A percentile compares a stretch with the other conserved stretches of the same genome.
Evolutionary conservation across 345 rosid genomes (phyloP).

Genomic region (Melastoma malabathricum): DNA sequence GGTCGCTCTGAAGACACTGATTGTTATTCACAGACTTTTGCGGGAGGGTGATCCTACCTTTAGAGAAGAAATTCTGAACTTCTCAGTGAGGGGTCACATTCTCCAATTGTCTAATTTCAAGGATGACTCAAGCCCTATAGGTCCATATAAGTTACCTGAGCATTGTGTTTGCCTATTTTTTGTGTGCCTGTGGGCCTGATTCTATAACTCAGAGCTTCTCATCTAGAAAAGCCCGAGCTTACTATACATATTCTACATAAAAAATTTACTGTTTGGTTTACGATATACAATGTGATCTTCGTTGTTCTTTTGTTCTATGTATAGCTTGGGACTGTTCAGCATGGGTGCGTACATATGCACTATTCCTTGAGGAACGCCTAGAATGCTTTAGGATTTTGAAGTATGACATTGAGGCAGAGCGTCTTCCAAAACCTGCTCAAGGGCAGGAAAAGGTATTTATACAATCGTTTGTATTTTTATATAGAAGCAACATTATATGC

Average conservation of each 20-base stretch:
- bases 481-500: background rate
- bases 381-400: slow-evolving; percentile 83
- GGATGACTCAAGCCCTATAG: too few relatives aligned
- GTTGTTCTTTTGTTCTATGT: too few relatives aligned
- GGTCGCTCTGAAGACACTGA: too few relatives aligned
- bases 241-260: too few relatives aligned
- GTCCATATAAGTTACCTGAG: slow-evolving; percentile 35
- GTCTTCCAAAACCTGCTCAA: slow-evolving; percentile 65
- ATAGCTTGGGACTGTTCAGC: slow-evolving; percentile 99
- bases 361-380: slow-evolving; percentile 86
- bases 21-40: too few relatives aligned
- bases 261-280: too few relatives aligned
- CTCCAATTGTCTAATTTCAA: too few relatives aligned
- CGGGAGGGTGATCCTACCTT: too few relatives aligned
- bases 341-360: slow-evolving; percentile 96
- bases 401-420: slow-evolving; percentile 93
- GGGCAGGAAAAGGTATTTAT: slow-evolving; percentile 70
- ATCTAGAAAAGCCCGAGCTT: too few relatives aligned
- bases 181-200: background rate
- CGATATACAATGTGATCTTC: too few relatives aligned
- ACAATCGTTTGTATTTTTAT: background rate
- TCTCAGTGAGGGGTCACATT: too few relatives aligned
- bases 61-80: too few relatives aligned
- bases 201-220: background rate
- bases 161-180: background rate